Conservation (phyloP, 305 asterid species). For the Plantago lanceolata region DNA sequence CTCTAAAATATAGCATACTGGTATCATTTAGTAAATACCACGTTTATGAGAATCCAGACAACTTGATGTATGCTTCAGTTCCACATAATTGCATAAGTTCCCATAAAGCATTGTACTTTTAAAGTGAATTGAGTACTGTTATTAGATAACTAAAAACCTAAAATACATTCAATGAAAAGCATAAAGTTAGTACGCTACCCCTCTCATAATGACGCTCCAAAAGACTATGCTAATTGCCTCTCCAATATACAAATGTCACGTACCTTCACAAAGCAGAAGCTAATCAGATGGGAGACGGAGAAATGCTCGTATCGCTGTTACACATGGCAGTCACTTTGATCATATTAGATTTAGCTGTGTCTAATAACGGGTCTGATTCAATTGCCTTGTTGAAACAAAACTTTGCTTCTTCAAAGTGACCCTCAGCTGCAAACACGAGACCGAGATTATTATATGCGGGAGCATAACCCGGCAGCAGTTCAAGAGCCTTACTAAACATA, state of each 20-base stretch:
- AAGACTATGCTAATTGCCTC: constrained; percentile 5
- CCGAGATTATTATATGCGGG: constrained; percentile 97
- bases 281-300: constrained; percentile 26
- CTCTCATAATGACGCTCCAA: not conserved
- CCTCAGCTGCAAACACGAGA: constrained; percentile 87
- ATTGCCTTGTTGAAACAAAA: constrained; percentile 80
- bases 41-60: constrained; percentile 5
- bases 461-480: constrained; percentile 88
- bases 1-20: not conserved
- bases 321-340: constrained; percentile 51
- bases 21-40: too few species aligned
- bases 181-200: not conserved
- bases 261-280: constrained; percentile 20
- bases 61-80: not conserved
- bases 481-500: constrained; percentile 84
- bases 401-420: constrained; percentile 67
- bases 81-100: not conserved
- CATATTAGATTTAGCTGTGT: constrained; percentile 84
- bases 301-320: constrained; percentile 35
- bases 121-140: not conserved
- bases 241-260: constrained; percentile 1
- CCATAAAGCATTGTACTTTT: not conserved
- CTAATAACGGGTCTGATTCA: constrained; percentile 72
- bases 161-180: not conserved
- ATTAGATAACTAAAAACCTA: not conserved